phyloP scores from a whole-genome alignment of 371 early-diverging fungal genomes.

The Massospora cicadina region DNA sequence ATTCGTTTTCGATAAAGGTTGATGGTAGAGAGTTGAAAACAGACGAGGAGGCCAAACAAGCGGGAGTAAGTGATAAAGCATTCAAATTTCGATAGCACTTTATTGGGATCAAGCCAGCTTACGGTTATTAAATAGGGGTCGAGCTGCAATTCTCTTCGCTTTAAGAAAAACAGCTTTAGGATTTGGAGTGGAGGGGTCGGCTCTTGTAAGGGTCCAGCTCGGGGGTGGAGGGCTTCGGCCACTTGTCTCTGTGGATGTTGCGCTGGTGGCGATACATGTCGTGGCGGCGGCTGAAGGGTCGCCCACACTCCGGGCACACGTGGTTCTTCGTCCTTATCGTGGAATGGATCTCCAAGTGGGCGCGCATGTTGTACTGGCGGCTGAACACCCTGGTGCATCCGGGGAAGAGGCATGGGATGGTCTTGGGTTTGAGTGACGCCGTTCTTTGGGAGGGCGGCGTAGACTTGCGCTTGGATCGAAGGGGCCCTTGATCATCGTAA shows the following conservation, averaged over 20 bases:
- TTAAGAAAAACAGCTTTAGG: too few relatives aligned
- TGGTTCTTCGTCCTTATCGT: neutral
- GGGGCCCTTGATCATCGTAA: neutral
- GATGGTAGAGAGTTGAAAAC: too few relatives aligned
- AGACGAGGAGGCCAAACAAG: too few relatives aligned
- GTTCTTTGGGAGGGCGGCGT: neutral
- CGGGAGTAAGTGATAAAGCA: too few relatives aligned
- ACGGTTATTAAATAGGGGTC: too few relatives aligned
- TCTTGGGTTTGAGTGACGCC: neutral
- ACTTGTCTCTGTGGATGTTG: neutral
- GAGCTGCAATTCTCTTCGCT: too few relatives aligned
- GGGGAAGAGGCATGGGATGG: slow-evolving; percentile 20
- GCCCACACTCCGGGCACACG: neutral
- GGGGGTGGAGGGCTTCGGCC: neutral
- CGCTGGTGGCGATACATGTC: neutral
- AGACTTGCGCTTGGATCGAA: neutral
- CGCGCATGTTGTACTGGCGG: slow-evolving; percentile 10
- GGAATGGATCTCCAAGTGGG: neutral
- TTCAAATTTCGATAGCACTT: too few relatives aligned
- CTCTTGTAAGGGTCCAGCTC: neutral
- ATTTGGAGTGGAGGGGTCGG: too few relatives aligned
- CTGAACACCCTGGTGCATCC: slow-evolving; percentile 12
- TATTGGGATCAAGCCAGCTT: too few relatives aligned
- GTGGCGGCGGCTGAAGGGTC: neutral
- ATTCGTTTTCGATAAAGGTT: too few relatives aligned